Percentiles rank a stretch among this genome's conserved stretches.
Conservation (phyloP, 1,139 yeast genomes). For the Candida glucosophila region DNA sequence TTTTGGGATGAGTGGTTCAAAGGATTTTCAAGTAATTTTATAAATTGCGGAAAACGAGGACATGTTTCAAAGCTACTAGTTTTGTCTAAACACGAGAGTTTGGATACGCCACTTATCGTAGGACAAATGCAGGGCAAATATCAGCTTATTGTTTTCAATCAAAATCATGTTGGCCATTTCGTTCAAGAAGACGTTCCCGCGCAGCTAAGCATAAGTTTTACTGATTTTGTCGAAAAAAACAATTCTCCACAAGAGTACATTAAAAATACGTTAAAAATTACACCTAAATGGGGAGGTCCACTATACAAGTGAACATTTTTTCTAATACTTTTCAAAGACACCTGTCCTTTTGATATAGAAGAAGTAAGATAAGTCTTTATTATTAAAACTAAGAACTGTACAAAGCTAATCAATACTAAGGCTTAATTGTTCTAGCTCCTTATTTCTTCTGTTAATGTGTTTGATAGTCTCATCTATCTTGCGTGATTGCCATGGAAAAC, state of each 20-base stretch:
- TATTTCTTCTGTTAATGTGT: constrained; percentile 33
- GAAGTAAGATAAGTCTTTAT: background rate
- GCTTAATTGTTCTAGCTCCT: constrained; percentile 11
- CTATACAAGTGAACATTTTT: constrained; percentile 12
- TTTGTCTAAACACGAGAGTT: constrained; percentile 83
- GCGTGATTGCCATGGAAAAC: constrained; percentile 82
- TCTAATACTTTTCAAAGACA: too few species aligned
- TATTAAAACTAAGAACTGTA: background rate
- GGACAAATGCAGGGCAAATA: constrained; percentile 98
- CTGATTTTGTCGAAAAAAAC: constrained; percentile 42
- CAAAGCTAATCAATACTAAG: background rate
- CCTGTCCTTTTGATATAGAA: background rate
- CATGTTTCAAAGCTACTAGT: constrained; percentile 60
- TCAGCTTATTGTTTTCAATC: constrained; percentile 74
- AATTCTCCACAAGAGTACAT: constrained; percentile 28
- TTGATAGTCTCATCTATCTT: constrained; percentile 75
- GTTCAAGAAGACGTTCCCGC: constrained; percentile 83
- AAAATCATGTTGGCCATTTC: constrained; percentile 69
- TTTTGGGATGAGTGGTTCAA: constrained; percentile 82
- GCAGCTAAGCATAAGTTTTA: constrained; percentile 50
- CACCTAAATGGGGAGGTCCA: constrained; percentile 47
- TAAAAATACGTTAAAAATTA: constrained; percentile 31
- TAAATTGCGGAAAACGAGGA: constrained; percentile 16
- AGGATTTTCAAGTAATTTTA: constrained; percentile 60
- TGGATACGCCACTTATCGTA: constrained; percentile 76